Conservation (phyloP, 2,329 filamentous ascomycete species). For the Fusarium transvaalense region DNA sequence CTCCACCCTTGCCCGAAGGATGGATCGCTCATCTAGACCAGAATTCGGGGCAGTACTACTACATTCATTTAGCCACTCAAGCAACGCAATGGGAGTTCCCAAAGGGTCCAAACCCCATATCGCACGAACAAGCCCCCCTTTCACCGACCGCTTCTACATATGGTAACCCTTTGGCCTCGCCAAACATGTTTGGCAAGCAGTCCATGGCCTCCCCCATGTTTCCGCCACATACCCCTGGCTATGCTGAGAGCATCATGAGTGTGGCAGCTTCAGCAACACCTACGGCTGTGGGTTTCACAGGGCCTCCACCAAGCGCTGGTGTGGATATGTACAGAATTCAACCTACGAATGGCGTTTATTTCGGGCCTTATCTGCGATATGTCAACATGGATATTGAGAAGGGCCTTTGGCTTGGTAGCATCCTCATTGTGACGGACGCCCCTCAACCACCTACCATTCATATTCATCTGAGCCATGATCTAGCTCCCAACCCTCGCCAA, state of each 20-base stretch:
- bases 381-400: conserved; percentile 97
- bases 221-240: conserved; percentile 84
- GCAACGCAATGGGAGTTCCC: conserved; percentile 99
- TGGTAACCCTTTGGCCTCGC: conserved; percentile 78
- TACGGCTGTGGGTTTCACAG: conserved; percentile 84
- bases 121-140: conserved; percentile 83
- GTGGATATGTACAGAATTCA: conserved; percentile 94
- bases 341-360: conserved; percentile 97
- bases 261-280: conserved; percentile 80
- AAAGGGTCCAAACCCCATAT: conserved; percentile 91
- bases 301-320: conserved; percentile 87
- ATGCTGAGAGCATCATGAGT: conserved; percentile 87
- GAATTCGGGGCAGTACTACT: conserved; percentile 98
- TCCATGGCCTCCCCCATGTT: conserved; percentile 82
- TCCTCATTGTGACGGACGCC: conserved; percentile 90
- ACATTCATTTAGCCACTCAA: conserved; percentile 95
- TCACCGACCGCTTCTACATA: conserved; percentile 85
- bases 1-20: conserved; percentile 93
- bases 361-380: conserved; percentile 95
- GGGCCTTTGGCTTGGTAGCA: conserved; percentile 92
- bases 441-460: conserved; percentile 96
- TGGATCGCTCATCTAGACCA: conserved; percentile 98
- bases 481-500: conserved; percentile 93
- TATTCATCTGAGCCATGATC: conserved; percentile 87
- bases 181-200: conserved; percentile 67